Evolutionary conservation across 345 rosid genomes (phyloP).

Genomic region (Atalantia buxifolia): DNA sequence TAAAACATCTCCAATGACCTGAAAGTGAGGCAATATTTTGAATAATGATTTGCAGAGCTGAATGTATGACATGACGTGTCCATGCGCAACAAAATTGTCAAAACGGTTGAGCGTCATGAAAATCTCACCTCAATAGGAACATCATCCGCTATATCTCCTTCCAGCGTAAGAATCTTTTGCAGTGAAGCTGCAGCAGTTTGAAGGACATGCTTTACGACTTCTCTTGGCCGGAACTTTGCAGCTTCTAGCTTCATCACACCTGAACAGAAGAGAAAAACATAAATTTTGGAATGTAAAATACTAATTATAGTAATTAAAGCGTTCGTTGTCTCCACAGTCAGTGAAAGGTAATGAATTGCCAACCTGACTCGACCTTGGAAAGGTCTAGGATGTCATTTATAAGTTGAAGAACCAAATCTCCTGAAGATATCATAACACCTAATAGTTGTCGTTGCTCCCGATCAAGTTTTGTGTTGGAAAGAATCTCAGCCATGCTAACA

Average conservation of each 20-base stretch:
- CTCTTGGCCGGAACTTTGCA: conserved; percentile 85
- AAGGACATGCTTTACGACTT: conserved; percentile 89
- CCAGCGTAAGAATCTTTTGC: conserved; percentile 70
- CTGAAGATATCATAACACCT: conserved; percentile 94
- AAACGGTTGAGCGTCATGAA: background rate
- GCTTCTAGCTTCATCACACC: conserved; percentile 97
- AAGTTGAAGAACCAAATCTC: conserved; percentile 92
- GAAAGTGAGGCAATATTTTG: conserved; percentile 13
- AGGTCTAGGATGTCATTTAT: conserved; percentile 96
- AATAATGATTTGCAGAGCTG: background rate
- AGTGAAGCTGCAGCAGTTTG: conserved; percentile 96
- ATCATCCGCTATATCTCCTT: conserved; percentile 81
- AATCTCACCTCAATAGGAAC: conserved; percentile 77
- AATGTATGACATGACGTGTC: background rate
- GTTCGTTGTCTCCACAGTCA: background rate
- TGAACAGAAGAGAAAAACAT: conserved; percentile 3
- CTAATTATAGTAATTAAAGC: background rate
- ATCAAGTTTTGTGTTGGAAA: conserved; percentile 69
- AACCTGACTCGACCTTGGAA: conserved; percentile 97
- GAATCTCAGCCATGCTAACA: conserved; percentile 98
- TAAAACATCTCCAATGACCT: conserved; percentile 95
- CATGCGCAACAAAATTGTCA: background rate
- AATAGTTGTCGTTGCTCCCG: conserved; percentile 69
- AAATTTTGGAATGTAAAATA: background rate
- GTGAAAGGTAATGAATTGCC: background rate